Evolutionary conservation across 495 filamentous ascomycete species (phyloP), one percentile per base, ranked within the genome.

Genomic region (Annulohypoxylon maeteangense): DNA sequence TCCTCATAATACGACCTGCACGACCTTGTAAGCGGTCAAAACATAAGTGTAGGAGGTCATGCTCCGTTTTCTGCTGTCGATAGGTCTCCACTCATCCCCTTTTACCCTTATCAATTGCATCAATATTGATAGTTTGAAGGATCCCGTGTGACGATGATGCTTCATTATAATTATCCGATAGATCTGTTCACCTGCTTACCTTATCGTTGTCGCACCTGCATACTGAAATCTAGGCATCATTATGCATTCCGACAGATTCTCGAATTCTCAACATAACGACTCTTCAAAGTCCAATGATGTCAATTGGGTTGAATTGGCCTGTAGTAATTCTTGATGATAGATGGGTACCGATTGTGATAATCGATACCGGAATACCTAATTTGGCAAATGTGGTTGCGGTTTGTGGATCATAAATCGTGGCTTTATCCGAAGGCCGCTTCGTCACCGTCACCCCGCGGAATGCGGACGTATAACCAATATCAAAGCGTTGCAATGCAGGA

Each of bases 201-300:
- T 50, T 27, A 29, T 54, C 47, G 22, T 42, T 23, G n/a, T 42
- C 50, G 48, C 45, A 22, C n/a, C 7, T 47, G 27, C 48, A 51
- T 67, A 12, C 40, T 22, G 6, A 7, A 48, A 29, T 34, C 27
- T 14, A 31, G 34, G 32, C 56, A 62, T 71, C 68, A 71, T 71
- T 67, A 29, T 63, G 63, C 63, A 71, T 67, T 50, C 44, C 25
- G 51, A 67, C 25, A 47, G 34, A 31, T 12, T 47, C 55, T 29
- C 32, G 5, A 31, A 34, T 55, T 54, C 55, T 27, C 1, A 16
- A 23, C 7, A 42, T 48, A 18, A 20, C 14, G 16, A 16, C 8
- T 7, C 32, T 18, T 42, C n/a, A 10, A 14, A 25, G 40, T 32
- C 18, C n/a, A 14, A 62, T 72, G 69, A 72, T 72, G 69, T 72